A percentile compares a stretch with the other conserved stretches of the same genome.
phyloP scores from a whole-genome alignment of 2,329 filamentous ascomycete genomes.

The Colletotrichum trifolii region DNA sequence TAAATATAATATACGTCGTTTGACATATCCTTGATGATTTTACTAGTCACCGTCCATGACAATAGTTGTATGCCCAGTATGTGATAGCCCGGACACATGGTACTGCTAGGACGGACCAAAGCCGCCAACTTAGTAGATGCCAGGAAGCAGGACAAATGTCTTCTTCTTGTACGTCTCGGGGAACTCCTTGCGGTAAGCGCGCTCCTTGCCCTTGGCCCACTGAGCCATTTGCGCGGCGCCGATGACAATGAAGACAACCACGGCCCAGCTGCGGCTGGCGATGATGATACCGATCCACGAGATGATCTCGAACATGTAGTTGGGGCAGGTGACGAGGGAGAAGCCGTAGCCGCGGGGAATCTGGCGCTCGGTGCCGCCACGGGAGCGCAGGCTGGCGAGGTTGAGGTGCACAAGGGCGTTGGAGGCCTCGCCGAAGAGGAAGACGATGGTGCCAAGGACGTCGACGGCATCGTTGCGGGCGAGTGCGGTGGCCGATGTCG shows the following conservation, averaged over 20 bases:
- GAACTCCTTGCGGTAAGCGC: conserved; percentile 88
- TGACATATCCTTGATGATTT: neutral
- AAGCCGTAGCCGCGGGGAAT: conserved; percentile 91
- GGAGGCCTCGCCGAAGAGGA: conserved; percentile 79
- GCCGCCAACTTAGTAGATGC: conserved; percentile 61
- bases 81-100: no score
- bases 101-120: no score
- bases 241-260: conserved; percentile 79
- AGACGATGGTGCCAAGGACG: conserved; percentile 77
- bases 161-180: conserved; percentile 96
- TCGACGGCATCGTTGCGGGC: conserved; percentile 62
- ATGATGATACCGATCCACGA: conserved; percentile 88
- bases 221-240: conserved; percentile 82
- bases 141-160: conserved; percentile 84
- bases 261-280: conserved; percentile 81
- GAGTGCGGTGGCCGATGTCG: conserved; percentile 73
- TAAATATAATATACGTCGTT: conserved; percentile 9
- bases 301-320: conserved; percentile 93
- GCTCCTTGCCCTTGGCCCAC: conserved; percentile 95
- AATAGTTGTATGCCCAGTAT: no score
- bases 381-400: conserved; percentile 79
- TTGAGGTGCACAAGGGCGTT: conserved; percentile 86
- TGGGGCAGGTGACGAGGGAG: conserved; percentile 89
- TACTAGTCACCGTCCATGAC: neutral
- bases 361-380: conserved; percentile 85